phyloP scores from a whole-genome alignment of 2,329 filamentous ascomycete species.

The Parasarocladium wereldwijsianum region DNA sequence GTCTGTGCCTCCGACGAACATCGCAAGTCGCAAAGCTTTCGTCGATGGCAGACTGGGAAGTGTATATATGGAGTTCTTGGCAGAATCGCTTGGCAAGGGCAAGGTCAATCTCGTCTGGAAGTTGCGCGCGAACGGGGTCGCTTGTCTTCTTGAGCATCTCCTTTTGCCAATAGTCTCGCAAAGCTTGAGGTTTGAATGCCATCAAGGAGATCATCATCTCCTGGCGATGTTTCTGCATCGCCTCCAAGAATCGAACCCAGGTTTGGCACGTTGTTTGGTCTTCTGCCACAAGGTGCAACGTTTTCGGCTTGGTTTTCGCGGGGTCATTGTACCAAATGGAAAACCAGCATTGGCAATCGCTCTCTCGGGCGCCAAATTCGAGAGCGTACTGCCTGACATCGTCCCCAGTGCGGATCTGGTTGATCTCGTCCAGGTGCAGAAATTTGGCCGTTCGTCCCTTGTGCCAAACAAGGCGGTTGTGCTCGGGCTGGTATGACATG shows the following conservation, averaged over 20 bases:
- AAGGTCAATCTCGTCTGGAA: constrained; percentile 61
- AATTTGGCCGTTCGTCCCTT: constrained; percentile 62
- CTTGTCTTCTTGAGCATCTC: constrained; percentile 62
- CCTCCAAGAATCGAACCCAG: constrained; percentile 75
- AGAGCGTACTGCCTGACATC: constrained; percentile 83
- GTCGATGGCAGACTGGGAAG: constrained; percentile 58
- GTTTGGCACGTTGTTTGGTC: constrained; percentile 55
- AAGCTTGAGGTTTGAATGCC: constrained; percentile 68
- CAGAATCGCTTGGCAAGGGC: constrained; percentile 71
- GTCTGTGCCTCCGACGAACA: constrained; percentile 41
- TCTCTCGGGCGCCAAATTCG: constrained; percentile 58
- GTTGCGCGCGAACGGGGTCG: constrained; percentile 31
- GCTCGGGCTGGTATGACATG: constrained; percentile 62
- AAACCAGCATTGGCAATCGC: constrained; percentile 63
- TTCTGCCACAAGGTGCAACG: constrained; percentile 74
- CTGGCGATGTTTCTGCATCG: constrained; percentile 73
- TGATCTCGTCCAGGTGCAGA: constrained; percentile 90
- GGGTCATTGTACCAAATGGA: constrained; percentile 77
- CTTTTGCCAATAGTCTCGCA: constrained; percentile 71
- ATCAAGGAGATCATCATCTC: constrained; percentile 83
- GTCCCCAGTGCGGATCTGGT: constrained; percentile 69
- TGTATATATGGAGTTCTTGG: constrained; percentile 83
- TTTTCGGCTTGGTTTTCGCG: constrained; percentile 63
- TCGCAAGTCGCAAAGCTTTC: constrained; percentile 64
- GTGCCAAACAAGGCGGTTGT: constrained; percentile 83